Percentiles rank a stretch among this genome's conserved stretches.
Conservation (phyloP, 768 basidiomycete genomes). For the Phylloporus sp. region DNA sequence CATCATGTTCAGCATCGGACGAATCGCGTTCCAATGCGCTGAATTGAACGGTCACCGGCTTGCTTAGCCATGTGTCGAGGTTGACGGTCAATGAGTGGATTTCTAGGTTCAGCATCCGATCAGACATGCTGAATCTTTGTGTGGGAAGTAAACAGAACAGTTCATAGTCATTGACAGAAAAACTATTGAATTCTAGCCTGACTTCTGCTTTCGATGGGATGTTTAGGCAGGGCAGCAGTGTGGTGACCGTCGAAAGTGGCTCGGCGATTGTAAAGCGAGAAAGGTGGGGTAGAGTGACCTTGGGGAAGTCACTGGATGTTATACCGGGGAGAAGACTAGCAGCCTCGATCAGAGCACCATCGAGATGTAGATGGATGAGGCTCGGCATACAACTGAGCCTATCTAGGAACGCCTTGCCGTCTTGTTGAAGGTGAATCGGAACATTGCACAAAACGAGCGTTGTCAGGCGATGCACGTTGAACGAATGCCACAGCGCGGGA, state of each 20-base stretch:
- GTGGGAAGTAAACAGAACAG: background rate
- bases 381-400: slow-evolving; percentile 32
- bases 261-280: slow-evolving; percentile 4
- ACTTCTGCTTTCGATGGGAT: background rate
- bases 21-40: no score
- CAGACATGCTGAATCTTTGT: background rate
- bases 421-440: slow-evolving; percentile 18
- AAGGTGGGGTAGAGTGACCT: slow-evolving; percentile 3
- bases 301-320: background rate
- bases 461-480: slow-evolving; percentile 24
- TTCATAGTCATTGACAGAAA: background rate
- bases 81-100: background rate
- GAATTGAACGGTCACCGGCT: no score
- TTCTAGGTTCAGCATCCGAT: no score
- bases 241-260: slow-evolving; percentile 4
- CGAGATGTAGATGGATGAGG: slow-evolving; percentile 31
- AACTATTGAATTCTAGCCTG: background rate
- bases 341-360: slow-evolving; percentile 24
- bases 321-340: background rate
- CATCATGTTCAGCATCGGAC: no score
- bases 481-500: background rate
- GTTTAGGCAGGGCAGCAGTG: slow-evolving; percentile 3
- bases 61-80: no score
- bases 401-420: slow-evolving; percentile 28
- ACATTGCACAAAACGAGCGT: slow-evolving; percentile 30